Conservation (phyloP, 2,329 filamentous ascomycete species). For the Cladosporium sp. region DNA sequence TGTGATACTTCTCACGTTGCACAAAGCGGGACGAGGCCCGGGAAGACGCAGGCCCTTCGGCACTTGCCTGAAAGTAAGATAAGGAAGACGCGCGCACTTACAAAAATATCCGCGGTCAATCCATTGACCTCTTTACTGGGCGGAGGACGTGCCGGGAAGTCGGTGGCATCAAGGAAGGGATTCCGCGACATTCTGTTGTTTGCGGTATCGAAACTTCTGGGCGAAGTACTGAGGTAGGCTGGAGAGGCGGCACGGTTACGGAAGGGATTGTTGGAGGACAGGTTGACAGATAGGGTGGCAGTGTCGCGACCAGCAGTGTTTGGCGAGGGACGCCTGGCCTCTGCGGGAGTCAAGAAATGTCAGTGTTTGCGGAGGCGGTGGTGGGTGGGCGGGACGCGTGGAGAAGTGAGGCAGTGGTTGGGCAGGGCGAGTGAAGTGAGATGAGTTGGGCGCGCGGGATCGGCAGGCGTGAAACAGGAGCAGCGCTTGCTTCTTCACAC, state of each 20-base stretch:
- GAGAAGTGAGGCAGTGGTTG: background rate
- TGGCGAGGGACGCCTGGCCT: constrained; percentile 27
- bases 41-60: background rate
- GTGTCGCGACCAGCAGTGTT: constrained; percentile 43
- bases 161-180: constrained; percentile 59
- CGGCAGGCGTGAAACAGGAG: constrained; percentile 14
- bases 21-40: background rate
- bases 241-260: constrained; percentile 68
- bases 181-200: constrained; percentile 59
- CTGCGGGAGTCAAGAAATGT: constrained; percentile 4
- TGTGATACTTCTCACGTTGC: constrained; percentile 4
- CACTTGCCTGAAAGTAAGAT: background rate
- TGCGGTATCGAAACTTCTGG: constrained; percentile 17
- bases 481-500: constrained; percentile 11
- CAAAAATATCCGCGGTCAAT: constrained; percentile 69
- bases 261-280: constrained; percentile 73
- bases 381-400: background rate
- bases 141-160: constrained; percentile 15
- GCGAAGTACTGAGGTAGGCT: constrained; percentile 32
- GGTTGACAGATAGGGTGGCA: constrained; percentile 55
- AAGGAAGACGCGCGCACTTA: constrained; percentile 47
- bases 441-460: constrained; percentile 2
- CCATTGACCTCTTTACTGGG: constrained; percentile 30
- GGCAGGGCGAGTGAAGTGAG: background rate
- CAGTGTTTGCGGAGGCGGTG: background rate